Evolutionary conservation across 192 early-diverging fungal genomes (phyloP).

Genomic region (Geranomyces variabilis): DNA sequence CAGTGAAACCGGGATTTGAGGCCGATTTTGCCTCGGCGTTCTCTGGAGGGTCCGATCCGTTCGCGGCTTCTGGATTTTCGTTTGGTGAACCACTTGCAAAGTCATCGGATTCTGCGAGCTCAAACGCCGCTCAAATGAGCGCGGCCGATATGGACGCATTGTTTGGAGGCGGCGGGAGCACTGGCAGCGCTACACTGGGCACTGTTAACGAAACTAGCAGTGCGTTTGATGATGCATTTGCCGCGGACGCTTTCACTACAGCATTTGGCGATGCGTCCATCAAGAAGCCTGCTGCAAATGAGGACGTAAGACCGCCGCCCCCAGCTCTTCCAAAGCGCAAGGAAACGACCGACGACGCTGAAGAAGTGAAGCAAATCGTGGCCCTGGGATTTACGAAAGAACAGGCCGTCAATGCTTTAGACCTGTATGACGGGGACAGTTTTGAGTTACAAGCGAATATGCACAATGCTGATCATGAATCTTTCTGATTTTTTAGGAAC

Average conservation of each 20-base stretch:
- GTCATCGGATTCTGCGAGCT: not conserved
- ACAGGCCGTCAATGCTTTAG: conserved; percentile 42
- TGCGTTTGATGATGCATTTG: conserved; percentile 20
- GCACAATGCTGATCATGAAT: not conserved
- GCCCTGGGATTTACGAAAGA: conserved; percentile 50
- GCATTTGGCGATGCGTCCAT: conserved; percentile 14
- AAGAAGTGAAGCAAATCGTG: conserved; percentile 45
- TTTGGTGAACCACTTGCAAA: not conserved
- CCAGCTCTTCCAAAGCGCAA: not conserved
- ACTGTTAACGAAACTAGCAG: not conserved
- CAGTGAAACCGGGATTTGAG: conserved; percentile 7
- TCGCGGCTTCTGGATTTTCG: conserved; percentile 13
- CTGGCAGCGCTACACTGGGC: not conserved
- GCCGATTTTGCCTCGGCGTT: conserved; percentile 37
- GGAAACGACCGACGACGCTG: conserved; percentile 25
- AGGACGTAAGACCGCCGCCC: not conserved
- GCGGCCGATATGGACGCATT: conserved; percentile 34
- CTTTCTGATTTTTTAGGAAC: conserved; percentile 17
- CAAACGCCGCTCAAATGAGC: conserved; percentile 13
- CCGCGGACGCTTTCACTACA: not conserved
- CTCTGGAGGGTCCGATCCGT: conserved; percentile 18
- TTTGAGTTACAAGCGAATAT: not conserved
- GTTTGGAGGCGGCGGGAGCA: conserved; percentile 30
- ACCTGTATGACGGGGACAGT: conserved; percentile 23
- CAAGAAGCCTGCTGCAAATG: not conserved